These are phyloP conservation scores for Aspergillus candidus DNA, from an alignment of 2,329 filamentous ascomycete genomes.

Conservation along the genomic window DNA sequence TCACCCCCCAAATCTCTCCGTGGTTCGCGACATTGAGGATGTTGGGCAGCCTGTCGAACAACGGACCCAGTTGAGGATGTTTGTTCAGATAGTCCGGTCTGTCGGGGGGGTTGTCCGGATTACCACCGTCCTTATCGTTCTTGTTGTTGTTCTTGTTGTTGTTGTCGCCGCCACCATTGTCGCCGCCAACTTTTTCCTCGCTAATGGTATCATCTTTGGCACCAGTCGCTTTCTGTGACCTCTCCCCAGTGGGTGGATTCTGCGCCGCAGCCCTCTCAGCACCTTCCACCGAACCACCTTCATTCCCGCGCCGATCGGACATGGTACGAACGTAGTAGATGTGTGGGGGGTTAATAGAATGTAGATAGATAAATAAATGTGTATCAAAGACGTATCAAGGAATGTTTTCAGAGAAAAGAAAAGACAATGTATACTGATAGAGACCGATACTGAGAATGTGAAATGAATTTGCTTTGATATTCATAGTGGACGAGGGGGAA, in stretches of 20 bases:
- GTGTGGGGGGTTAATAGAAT: background rate
- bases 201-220: no score
- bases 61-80: conserved; percentile 45
- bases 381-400: background rate
- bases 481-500: no score
- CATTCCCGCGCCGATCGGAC: conserved; percentile 3
- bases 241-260: no score
- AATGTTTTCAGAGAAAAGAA: background rate
- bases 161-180: no score
- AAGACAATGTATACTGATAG: background rate
- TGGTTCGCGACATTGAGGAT: conserved; percentile 56
- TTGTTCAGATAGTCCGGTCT: conserved; percentile 27
- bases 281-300: background rate
- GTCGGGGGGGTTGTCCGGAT: conserved; percentile 20
- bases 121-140: no score
- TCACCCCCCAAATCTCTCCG: conserved; percentile 81
- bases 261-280: conserved; percentile 4
- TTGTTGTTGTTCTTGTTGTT: no score
- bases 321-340: background rate
- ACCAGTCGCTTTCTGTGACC: no score
- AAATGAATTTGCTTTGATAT: background rate
- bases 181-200: no score
- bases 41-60: conserved; percentile 54
- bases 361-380: background rate
- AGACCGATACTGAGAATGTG: background rate